Percentiles rank a stretch among this genome's conserved stretches.
These are phyloP conservation scores for Cytospora chrysosperma DNA, from an alignment of 2,329 filamentous ascomycete species.

Conservation along the genomic window DNA sequence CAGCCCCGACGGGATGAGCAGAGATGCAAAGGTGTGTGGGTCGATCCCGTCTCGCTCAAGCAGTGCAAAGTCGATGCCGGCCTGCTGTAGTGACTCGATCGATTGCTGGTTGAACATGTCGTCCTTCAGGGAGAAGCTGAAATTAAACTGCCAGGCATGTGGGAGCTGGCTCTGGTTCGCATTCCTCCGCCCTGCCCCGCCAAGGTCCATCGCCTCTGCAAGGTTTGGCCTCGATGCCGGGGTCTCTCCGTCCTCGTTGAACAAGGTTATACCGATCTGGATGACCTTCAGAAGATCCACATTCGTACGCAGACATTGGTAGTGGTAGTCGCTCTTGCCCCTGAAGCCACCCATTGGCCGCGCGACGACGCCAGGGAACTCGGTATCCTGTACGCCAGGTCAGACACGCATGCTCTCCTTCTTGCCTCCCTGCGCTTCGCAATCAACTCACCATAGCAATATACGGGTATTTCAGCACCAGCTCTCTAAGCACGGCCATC, in stretches of 20 bases:
- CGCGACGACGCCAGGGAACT: conserved; percentile 96
- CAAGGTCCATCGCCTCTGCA: conserved; percentile 41
- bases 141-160: conserved; percentile 99
- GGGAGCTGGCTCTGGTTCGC: conserved; percentile 59
- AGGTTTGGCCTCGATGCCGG: conserved; percentile 67
- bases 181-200: conserved; percentile 40
- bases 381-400: conserved; percentile 69
- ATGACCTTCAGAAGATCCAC: conserved; percentile 98
- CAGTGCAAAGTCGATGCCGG: conserved; percentile 86
- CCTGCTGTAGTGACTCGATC: conserved; percentile 84
- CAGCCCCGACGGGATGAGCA: conserved; percentile 88
- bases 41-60: conserved; percentile 90
- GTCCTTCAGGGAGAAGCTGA: conserved; percentile 88
- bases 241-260: conserved; percentile 85
- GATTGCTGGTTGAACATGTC: conserved; percentile 98
- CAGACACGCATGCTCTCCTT: conserved; percentile 9
- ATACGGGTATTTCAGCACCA: conserved; percentile 90
- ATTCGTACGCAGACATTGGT: conserved; percentile 95
- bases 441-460: conserved; percentile 82
- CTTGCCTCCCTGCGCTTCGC: not conserved
- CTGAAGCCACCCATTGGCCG: conserved; percentile 92
- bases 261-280: conserved; percentile 91
- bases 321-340: conserved; percentile 96
- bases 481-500: conserved; percentile 76
- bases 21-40: conserved; percentile 80